Conservation (phyloP, 352 stramenopile species). For the Porosira glacialis region DNA sequence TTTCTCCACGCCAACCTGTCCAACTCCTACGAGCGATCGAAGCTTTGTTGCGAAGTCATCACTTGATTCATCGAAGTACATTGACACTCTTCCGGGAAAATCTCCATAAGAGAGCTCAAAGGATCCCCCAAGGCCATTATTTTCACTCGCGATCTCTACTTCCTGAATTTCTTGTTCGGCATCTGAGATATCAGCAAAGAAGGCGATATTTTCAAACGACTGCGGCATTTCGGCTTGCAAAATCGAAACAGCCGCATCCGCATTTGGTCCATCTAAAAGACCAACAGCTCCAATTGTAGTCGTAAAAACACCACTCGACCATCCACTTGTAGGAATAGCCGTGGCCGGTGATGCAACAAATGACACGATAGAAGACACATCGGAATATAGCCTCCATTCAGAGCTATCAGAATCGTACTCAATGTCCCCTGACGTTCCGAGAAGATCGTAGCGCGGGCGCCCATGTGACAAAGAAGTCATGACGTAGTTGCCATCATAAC, state of each 20-base stretch:
- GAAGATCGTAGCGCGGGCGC: constrained; percentile 45
- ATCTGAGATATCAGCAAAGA: constrained; percentile 22
- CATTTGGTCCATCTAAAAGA: constrained; percentile 39
- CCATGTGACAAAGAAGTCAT: constrained; percentile 38
- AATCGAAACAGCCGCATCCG: constrained; percentile 29
- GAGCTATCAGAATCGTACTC: constrained; percentile 20
- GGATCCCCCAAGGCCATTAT: constrained; percentile 64
- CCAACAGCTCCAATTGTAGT: constrained; percentile 18
- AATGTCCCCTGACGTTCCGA: constrained; percentile 46
- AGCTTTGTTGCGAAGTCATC: constrained; percentile 65
- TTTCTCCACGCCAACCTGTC: constrained; percentile 56
- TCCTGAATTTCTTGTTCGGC: constrained; percentile 67
- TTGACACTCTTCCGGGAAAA: constrained; percentile 27
- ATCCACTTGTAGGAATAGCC: constrained; percentile 33
- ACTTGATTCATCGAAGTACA: constrained; percentile 59
- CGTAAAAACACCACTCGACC: constrained; percentile 39
- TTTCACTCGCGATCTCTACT: constrained; percentile 57
- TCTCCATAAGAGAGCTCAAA: constrained; percentile 65
- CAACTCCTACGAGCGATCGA: constrained; percentile 58
- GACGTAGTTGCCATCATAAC: constrained; percentile 44
- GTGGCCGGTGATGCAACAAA: constrained; percentile 30
- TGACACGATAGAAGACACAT: constrained; percentile 30
- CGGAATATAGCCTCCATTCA: constrained; percentile 49
- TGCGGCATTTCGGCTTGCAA: constrained; percentile 46
- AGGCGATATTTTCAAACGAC: constrained; percentile 63